Percentiles rank a stretch among this genome's conserved stretches.
These are phyloP conservation scores for Colletotrichum echinochloae DNA, from an alignment of 2,329 filamentous ascomycete species.

Conservation along the genomic window DNA sequence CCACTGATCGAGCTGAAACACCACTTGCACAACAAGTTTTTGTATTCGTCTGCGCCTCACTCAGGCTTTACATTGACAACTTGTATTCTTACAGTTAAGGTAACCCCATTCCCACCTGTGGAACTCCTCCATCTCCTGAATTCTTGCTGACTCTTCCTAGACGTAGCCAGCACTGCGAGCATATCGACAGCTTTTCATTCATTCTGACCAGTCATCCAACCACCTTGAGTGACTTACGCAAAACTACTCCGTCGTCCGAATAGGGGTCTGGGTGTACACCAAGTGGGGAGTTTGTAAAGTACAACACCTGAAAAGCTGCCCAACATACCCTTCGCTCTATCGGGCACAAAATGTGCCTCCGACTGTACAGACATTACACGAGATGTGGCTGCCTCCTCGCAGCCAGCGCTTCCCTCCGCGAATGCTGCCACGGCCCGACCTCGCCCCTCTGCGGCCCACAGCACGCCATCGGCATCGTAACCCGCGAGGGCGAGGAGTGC, in stretches of 20 bases:
- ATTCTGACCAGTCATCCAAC: neutral
- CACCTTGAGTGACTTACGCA: neutral
- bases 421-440: conserved; percentile 17
- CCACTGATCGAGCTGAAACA: neutral
- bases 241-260: neutral
- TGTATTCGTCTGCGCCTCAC: neutral
- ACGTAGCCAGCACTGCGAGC: neutral
- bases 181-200: neutral
- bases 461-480: conserved; percentile 12
- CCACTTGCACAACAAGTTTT: neutral
- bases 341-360: conserved; percentile 26
- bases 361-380: conserved; percentile 27
- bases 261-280: neutral
- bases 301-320: too few relatives aligned
- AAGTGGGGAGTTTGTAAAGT: neutral
- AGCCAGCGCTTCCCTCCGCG: neutral
- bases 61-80: neutral
- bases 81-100: neutral
- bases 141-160: neutral
- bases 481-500: conserved; percentile 11
- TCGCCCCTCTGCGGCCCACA: conserved; percentile 16
- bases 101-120: neutral
- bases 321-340: neutral
- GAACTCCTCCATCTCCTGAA: neutral
- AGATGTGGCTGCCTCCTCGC: conserved; percentile 27